A percentile compares a stretch with the other conserved stretches of the same genome.
These are phyloP conservation scores for Acanthamoeba quina DNA, from an alignment of 208 protist species.

Conservation along the genomic window DNA sequence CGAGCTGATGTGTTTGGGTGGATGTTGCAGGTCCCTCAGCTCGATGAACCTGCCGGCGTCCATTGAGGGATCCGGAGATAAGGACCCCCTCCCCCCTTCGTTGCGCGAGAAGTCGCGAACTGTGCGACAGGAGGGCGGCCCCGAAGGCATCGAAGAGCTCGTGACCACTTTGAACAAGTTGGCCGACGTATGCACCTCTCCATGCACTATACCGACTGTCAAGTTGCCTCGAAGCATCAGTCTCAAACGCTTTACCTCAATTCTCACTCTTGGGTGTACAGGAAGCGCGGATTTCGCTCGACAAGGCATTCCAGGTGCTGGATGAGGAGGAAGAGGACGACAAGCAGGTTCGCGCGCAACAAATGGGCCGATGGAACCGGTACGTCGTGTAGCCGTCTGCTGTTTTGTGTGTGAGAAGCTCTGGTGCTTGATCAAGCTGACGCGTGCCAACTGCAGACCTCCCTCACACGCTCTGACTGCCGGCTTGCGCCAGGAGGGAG, in stretches of 20 bases:
- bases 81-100: neutral
- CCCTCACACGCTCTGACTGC: constrained; percentile 26
- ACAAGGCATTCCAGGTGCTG: neutral
- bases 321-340: constrained; percentile 55
- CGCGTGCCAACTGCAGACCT: neutral
- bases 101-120: neutral
- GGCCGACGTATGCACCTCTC: neutral
- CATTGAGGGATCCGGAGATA: neutral
- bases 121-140: constrained; percentile 10
- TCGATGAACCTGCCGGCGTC: constrained; percentile 55
- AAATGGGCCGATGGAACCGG: neutral
- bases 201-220: too few relatives aligned
- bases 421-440: too few relatives aligned
- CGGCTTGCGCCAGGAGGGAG: constrained; percentile 4
- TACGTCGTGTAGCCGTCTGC: neutral
- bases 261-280: neutral
- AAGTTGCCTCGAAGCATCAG: neutral
- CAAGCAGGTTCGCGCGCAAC: neutral
- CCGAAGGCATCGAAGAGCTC: constrained; percentile 1
- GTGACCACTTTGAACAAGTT: constrained; percentile 8
- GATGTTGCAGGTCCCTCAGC: neutral
- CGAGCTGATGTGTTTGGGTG: neutral
- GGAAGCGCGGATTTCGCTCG: neutral
- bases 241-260: neutral
- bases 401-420: too few relatives aligned